Percentiles rank a stretch among this genome's conserved stretches.
phyloP scores from a whole-genome alignment of 1,284 basidiomycete species.

The Xerocomus cyaneibrunnescens region DNA sequence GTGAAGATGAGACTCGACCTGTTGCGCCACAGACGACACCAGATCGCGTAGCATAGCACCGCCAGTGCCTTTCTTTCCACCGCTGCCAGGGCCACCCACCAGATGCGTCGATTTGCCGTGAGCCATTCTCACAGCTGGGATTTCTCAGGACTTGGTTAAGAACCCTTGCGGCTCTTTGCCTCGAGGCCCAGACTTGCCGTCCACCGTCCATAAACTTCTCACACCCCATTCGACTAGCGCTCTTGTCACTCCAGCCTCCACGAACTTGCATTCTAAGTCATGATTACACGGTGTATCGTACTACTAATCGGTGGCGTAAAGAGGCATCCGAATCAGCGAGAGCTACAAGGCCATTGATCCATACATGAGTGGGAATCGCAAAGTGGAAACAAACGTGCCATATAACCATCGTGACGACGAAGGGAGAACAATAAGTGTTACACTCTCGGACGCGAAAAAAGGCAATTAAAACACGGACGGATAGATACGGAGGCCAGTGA shows the following conservation, averaged over 20 bases:
- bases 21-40: conserved; percentile 25
- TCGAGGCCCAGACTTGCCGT: too few species aligned
- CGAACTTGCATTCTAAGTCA: too few species aligned
- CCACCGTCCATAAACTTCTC: too few species aligned
- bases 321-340: background rate
- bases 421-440: conserved; percentile 2
- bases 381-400: background rate
- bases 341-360: conserved; percentile 2
- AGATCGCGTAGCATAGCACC: conserved; percentile 16
- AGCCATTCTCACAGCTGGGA: background rate
- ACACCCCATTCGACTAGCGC: too few species aligned
- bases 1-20: conserved; percentile 26
- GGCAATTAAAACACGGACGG: background rate
- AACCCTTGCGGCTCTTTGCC: too few species aligned
- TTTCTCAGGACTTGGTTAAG: background rate
- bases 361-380: background rate
- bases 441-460: background rate
- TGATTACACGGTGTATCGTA: conserved; percentile 19
- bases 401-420: background rate
- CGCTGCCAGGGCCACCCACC: too few species aligned
- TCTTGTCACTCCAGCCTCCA: too few species aligned
- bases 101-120: background rate
- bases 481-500: too few species aligned
- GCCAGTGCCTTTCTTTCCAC: background rate
- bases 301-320: conserved; percentile 4